These are phyloP conservation scores for Exophiala mesophila DNA, from an alignment of 2,329 filamentous ascomycete species.

Conservation along the genomic window DNA sequence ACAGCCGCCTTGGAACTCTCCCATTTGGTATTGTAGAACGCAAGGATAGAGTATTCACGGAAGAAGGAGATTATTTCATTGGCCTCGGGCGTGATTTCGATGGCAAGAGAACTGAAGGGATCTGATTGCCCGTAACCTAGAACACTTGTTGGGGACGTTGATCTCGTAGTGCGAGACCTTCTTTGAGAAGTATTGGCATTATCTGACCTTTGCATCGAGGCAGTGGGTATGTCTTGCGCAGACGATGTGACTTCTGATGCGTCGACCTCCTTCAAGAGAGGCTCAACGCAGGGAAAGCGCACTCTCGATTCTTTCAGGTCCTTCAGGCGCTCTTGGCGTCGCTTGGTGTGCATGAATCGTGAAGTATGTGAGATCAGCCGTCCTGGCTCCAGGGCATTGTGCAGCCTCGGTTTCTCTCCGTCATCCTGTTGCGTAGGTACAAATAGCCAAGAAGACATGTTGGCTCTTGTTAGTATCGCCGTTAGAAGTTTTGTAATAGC, in stretches of 20 bases:
- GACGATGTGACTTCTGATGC: no score
- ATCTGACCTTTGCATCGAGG: no score
- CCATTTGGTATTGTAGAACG: background rate
- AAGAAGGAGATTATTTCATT: constrained; percentile 1
- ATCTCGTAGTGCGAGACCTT: no score
- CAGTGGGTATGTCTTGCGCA: no score
- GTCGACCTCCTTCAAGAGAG: no score
- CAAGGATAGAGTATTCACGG: background rate
- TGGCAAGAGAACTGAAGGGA: background rate
- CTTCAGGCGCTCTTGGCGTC: background rate
- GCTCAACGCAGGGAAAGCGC: no score
- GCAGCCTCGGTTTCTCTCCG: background rate
- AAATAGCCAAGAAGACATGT: background rate
- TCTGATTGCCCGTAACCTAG: background rate
- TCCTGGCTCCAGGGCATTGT: background rate
- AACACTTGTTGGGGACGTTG: background rate
- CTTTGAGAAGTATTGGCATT: no score
- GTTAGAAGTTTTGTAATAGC: no score
- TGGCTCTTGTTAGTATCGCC: no score
- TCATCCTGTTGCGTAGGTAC: background rate
- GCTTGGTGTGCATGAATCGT: background rate
- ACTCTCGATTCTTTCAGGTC: background rate
- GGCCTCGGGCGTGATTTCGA: background rate
- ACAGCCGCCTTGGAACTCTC: background rate
- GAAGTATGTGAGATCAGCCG: background rate